Percentiles rank a stretch among this genome's conserved stretches.
These are phyloP conservation scores for Calocybe gangraenosa DNA, from an alignment of 768 basidiomycete species.

Conservation along the genomic window DNA sequence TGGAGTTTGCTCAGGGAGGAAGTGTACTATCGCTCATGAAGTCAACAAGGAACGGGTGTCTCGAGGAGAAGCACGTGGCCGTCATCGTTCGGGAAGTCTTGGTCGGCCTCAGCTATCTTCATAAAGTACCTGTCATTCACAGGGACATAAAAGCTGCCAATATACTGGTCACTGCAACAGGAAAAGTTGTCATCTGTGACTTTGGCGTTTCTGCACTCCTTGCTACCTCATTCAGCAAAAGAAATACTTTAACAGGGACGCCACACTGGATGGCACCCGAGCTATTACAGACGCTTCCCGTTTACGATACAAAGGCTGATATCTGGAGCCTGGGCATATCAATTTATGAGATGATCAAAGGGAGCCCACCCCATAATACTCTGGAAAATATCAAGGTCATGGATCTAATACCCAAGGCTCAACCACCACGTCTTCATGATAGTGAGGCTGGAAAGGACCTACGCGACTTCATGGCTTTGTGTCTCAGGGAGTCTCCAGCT, in stretches of 20 bases:
- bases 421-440: slow-evolving; percentile 78
- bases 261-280: slow-evolving; percentile 99
- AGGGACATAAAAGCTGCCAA: slow-evolving; percentile 98
- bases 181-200: slow-evolving; percentile 95
- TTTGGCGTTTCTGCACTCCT: slow-evolving; percentile 97
- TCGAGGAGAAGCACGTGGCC: slow-evolving; percentile 89
- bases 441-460: slow-evolving; percentile 79
- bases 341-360: slow-evolving; percentile 94
- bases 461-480: slow-evolving; percentile 81
- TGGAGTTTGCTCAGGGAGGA: slow-evolving; percentile 96
- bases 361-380: slow-evolving; percentile 85
- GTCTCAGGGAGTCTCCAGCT: slow-evolving; percentile 74
- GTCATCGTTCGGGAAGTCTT: slow-evolving; percentile 90
- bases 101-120: slow-evolving; percentile 81
- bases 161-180: slow-evolving; percentile 81
- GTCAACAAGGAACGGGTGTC: slow-evolving; percentile 62
- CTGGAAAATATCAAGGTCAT: slow-evolving; percentile 84
- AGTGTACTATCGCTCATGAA: slow-evolving; percentile 94
- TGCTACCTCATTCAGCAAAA: slow-evolving; percentile 78
- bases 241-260: slow-evolving; percentile 95
- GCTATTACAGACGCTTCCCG: slow-evolving; percentile 83
- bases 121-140: slow-evolving; percentile 93
- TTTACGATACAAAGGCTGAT: slow-evolving; percentile 96
- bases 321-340: slow-evolving; percentile 98
- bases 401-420: slow-evolving; percentile 81